phyloP scores from a whole-genome alignment of 176 grass and related monocot genomes.

The Avena insularis region DNA sequence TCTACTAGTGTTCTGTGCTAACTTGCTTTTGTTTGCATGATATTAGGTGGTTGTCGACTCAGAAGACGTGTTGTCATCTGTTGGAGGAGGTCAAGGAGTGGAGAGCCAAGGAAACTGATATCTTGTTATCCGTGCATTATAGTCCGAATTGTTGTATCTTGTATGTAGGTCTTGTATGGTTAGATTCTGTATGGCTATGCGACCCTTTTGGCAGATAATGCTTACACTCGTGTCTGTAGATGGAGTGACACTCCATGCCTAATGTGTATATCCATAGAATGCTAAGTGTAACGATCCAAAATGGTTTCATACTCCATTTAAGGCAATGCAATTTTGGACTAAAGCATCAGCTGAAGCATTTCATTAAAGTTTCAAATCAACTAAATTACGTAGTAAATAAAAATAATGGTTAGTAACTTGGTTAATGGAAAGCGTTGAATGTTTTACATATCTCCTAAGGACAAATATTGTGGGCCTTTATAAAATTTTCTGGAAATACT shows the following conservation, averaged over 20 bases:
- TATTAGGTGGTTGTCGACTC: slow-evolving; percentile 73
- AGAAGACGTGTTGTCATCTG: slow-evolving; percentile 66
- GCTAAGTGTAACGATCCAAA: too few species aligned
- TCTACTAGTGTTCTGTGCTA: slow-evolving; percentile 1
- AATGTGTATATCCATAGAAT: not conserved
- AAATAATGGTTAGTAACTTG: too few species aligned
- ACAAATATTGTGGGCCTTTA: too few species aligned
- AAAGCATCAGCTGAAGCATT: too few species aligned
- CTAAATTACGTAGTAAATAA: too few species aligned
- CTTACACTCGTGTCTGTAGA: not conserved
- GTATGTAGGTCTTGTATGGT: slow-evolving; percentile 16
- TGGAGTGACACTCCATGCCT: not conserved
- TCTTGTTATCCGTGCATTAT: not conserved
- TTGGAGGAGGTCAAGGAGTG: slow-evolving; percentile 41
- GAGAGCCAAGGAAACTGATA: slow-evolving; percentile 40
- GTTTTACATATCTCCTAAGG: too few species aligned
- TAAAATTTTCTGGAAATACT: too few species aligned
- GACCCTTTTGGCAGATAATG: not conserved
- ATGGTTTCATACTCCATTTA: too few species aligned
- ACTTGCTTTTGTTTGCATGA: not conserved
- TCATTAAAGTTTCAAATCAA: too few species aligned
- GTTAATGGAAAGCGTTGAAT: too few species aligned
- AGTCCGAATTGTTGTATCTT: slow-evolving; percentile 1
- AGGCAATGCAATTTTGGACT: too few species aligned
- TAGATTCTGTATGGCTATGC: not conserved